Base-by-base conservation (phyloP, 1,139 yeast species). In the Kodamaea suecica region DNA sequence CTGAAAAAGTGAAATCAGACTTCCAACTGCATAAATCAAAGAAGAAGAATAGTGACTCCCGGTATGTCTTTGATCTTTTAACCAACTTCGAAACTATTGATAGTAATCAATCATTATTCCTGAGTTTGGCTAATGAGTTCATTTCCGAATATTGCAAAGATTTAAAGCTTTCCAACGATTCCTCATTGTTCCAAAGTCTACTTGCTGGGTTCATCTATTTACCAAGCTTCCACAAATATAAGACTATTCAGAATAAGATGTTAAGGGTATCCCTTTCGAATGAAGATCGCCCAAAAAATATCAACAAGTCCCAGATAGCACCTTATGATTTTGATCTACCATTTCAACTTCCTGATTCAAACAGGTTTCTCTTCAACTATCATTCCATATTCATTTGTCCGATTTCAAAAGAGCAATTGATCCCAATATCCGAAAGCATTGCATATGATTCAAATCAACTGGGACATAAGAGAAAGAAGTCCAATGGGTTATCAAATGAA, bases 381-480 rank as follows among this genome's bases (percentile, higher is more conserved):
- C 97, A 88, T 57, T 86, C 95, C 0, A 80, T 88, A 3, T 88
- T 87, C 57, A 88, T 87, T 4, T 88, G 97, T 55, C 97, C 97
- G 0, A 90, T 88, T 2, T 76, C 92, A 5, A 84, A 86, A 55
- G 95, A 87, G 48, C 96, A 90, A 50, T 49, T 66, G 17, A 52
- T 66, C 13, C 75, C 76, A 4, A 49, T 65, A 17, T 59, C 69
- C 2, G 53, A 52, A 6, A 37, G 31, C 10, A 51, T 48, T 5
- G 46, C 31, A 2, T 39, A 38, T 8, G 48, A 45, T 12, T 39
- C 33, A 7, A 44, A 40, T 3, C 32, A 19, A 4, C 38, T 45
- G 23, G 42, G 48, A 20, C 58, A 53, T 45, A 50, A 53, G 37
- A 57, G 49, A 36, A 45, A 50, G 43, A 47, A 34, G 31, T 14